These are phyloP conservation scores for Naganishia liquefaciens DNA, from an alignment of 1,284 basidiomycete genomes.

Conservation along the genomic window DNA sequence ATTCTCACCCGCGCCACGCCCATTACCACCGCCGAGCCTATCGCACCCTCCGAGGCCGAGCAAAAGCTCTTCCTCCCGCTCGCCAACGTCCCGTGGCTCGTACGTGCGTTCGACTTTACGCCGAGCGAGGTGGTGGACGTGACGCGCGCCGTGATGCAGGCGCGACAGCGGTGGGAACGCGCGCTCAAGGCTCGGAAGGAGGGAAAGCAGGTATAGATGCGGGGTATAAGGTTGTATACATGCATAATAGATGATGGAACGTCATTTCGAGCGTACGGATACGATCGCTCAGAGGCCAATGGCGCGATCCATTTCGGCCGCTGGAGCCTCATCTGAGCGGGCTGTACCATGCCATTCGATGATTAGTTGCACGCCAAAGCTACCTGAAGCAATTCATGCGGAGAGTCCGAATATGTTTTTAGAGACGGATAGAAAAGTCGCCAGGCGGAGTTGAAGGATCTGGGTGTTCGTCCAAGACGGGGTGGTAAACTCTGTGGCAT, in stretches of 20 bases:
- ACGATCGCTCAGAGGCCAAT: too few species aligned
- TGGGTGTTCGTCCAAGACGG: too few species aligned
- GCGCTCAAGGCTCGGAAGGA: constrained; percentile 26
- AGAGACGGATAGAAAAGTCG: too few species aligned
- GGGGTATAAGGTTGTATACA: background rate
- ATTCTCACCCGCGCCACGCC: constrained; percentile 11
- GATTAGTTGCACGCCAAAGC: too few species aligned
- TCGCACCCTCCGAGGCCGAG: constrained; percentile 25
- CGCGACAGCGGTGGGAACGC: constrained; percentile 43
- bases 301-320: too few species aligned
- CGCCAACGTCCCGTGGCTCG: constrained; percentile 46
- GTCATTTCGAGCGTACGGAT: too few species aligned
- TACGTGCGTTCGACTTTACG: constrained; percentile 46
- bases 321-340: too few species aligned
- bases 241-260: background rate
- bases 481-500: too few species aligned
- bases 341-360: too few species aligned
- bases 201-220: background rate
- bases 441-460: too few species aligned
- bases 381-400: too few species aligned
- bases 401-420: too few species aligned
- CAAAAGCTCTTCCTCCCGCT: constrained; percentile 33
- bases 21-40: constrained; percentile 33
- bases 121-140: constrained; percentile 53
- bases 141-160: constrained; percentile 54